Evolutionary conservation across 257 asterid species (phyloP).

Genomic region (Craterostigma plantagineum): DNA sequence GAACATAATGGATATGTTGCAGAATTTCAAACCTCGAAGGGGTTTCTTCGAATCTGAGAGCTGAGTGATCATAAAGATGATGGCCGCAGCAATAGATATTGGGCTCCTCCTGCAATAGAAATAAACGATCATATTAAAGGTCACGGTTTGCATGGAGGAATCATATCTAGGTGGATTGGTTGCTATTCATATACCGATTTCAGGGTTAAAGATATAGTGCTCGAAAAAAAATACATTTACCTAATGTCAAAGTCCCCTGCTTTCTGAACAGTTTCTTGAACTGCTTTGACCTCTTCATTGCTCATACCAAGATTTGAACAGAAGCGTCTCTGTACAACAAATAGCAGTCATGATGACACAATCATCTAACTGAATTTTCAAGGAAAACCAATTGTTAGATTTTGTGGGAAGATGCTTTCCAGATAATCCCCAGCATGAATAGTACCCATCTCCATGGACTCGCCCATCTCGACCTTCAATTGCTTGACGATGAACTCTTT

Average conservation of each 20-base stretch:
- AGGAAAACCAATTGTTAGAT: too few species aligned
- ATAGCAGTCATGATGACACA: conserved; percentile 1
- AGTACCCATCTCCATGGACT: conserved; percentile 50
- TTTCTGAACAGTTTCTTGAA: conserved; percentile 61
- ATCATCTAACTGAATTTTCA: not conserved
- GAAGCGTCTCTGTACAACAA: conserved; percentile 37
- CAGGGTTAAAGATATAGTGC: not conserved
- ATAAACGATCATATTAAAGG: not conserved
- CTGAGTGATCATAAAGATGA: conserved; percentile 56
- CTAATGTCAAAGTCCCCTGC: conserved; percentile 68
- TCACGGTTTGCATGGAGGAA: not conserved
- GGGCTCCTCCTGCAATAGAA: conserved; percentile 51
- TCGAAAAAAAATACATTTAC: conserved; percentile 11
- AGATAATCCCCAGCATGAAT: conserved; percentile 65
- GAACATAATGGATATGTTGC: conserved; percentile 1
- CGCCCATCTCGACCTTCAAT: conserved; percentile 62
- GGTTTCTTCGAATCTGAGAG: conserved; percentile 49
- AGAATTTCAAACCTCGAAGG: conserved; percentile 29
- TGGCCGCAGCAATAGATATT: conserved; percentile 61
- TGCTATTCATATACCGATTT: not conserved
- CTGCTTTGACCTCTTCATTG: conserved; percentile 63
- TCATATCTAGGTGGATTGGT: not conserved
- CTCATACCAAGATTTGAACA: conserved; percentile 67
- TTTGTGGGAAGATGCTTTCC: too few species aligned
- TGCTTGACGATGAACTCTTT: conserved; percentile 61